Evolutionary conservation across 1,139 yeast species (phyloP).

Genomic region (Candida sp.): DNA sequence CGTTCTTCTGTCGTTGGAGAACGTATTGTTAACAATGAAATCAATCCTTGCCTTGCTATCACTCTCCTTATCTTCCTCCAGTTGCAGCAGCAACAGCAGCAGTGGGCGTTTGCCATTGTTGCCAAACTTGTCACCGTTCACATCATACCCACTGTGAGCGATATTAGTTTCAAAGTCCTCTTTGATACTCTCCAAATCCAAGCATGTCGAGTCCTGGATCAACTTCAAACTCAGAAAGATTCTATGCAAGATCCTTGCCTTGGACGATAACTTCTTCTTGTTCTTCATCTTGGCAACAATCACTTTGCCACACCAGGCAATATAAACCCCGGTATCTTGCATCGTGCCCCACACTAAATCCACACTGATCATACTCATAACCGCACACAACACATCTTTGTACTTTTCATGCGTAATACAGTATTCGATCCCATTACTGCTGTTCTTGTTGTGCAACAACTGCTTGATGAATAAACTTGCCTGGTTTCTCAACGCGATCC

Average conservation of each 20-base stretch:
- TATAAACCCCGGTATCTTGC: constrained; percentile 81
- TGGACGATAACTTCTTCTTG: constrained; percentile 71
- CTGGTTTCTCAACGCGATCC: constrained; percentile 74
- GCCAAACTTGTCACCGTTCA: constrained; percentile 41
- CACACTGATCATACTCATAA: constrained; percentile 85
- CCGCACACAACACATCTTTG: constrained; percentile 84
- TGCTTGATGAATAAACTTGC: constrained; percentile 71
- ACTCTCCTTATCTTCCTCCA: background rate
- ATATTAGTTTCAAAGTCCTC: constrained; percentile 36
- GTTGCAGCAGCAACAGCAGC: background rate
- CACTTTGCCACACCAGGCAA: constrained; percentile 78
- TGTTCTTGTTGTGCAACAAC: constrained; percentile 39
- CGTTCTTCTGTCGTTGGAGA: constrained; percentile 5
- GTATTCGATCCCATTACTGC: constrained; percentile 42
- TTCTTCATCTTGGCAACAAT: constrained; percentile 69
- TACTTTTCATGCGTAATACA: constrained; percentile 73
- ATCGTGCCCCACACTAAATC: constrained; percentile 93
- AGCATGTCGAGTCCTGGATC: constrained; percentile 74
- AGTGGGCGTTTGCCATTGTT: constrained; percentile 5
- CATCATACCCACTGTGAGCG: constrained; percentile 38
- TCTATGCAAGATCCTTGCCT: constrained; percentile 78
- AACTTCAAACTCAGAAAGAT: constrained; percentile 77
- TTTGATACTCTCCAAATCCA: constrained; percentile 47
- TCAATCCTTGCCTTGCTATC: constrained; percentile 46
- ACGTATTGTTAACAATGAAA: constrained; percentile 44